Base-by-base conservation (phyloP, 176 grass and related monocot species). In the Eragrostis nindensis region DNA sequence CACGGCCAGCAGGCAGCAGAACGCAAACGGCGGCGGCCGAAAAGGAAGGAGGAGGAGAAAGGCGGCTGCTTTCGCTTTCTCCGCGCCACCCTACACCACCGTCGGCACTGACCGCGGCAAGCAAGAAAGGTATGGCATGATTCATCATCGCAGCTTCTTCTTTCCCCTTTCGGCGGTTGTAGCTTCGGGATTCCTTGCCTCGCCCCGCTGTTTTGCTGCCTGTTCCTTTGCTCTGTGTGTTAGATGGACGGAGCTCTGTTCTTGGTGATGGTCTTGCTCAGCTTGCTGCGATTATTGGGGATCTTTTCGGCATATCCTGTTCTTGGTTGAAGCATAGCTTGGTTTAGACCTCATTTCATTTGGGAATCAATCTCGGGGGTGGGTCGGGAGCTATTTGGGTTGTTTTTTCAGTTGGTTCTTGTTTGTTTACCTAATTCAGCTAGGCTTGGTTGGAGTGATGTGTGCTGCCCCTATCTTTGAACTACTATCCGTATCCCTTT, bases 11-110 rank as follows among this genome's bases (percentile, higher is more conserved):
- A 47, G 46, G 46, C 46, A 24, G 15, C n/a, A n/a, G n/a, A n/a
- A 52, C 74, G 5, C 48, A 12, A 17, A 25, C 61, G 75, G 77
- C 42, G 82, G 82, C 50, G 74, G 68, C 26, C 67, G 47, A 21
- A 86, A 80, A 74, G 38, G 65, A 52, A 36, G 75, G 26, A 10
- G 26, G 38, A 45, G 45, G 21, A 59, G 74, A 77, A 82, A 81
- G 65, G 77, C 73, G 72, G 57, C 66, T 54, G 64, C 87, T 82
- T 82, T 79, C 62, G 29, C 30, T 79, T 60, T 70, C 39, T 30
- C 66, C 53, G 46, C 60, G 57, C 68, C 43, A 65, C 26, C 15
- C 49, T 42, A 59, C 41, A 22, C 7, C 38, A 41, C 54, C 46
- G 85, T 25, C 73, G 12, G 55, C 66, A 70, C 24, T 40, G 38